A percentile compares a stretch with the other conserved stretches of the same genome.
phyloP scores from a whole-genome alignment of 2,329 filamentous ascomycete species.

The Zelopaecilomyces penicillatus region DNA sequence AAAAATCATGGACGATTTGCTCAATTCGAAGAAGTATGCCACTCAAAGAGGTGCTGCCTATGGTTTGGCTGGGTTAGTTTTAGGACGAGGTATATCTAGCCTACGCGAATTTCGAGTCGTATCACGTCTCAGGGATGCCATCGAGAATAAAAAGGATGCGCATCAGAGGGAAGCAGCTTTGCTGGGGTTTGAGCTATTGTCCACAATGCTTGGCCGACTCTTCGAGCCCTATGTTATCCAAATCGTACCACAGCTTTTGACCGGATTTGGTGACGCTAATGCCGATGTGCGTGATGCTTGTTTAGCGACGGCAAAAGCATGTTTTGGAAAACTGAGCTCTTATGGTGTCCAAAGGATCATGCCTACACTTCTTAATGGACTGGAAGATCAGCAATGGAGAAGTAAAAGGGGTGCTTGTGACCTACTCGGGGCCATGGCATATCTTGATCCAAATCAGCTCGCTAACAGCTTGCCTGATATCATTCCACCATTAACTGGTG shows the following conservation, averaged over 20 bases:
- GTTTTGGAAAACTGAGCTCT: slow-evolving; percentile 86
- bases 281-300: slow-evolving; percentile 88
- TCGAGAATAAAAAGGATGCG: slow-evolving; percentile 92
- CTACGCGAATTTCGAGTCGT: slow-evolving; percentile 82
- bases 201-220: slow-evolving; percentile 72
- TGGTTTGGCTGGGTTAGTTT: slow-evolving; percentile 81
- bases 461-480: slow-evolving; percentile 90
- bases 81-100: slow-evolving; percentile 75
- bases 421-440: slow-evolving; percentile 94
- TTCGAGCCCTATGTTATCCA: slow-evolving; percentile 98
- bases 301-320: slow-evolving; percentile 86
- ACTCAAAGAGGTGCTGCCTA: slow-evolving; percentile 88
- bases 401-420: slow-evolving; percentile 98
- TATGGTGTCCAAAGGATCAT: slow-evolving; percentile 93
- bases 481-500: slow-evolving; percentile 87
- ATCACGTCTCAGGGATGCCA: slow-evolving; percentile 66
- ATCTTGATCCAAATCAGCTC: slow-evolving; percentile 90
- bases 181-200: slow-evolving; percentile 83
- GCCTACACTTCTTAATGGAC: slow-evolving; percentile 80
- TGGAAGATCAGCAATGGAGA: slow-evolving; percentile 94
- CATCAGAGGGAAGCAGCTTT: slow-evolving; percentile 84
- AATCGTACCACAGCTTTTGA: slow-evolving; percentile 82
- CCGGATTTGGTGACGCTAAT: slow-evolving; percentile 80
- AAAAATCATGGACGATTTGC: slow-evolving; percentile 70
- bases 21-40: slow-evolving; percentile 87